Evolutionary conservation across 306 rosid species (phyloP).

Genomic region (Castanea crenata): DNA sequence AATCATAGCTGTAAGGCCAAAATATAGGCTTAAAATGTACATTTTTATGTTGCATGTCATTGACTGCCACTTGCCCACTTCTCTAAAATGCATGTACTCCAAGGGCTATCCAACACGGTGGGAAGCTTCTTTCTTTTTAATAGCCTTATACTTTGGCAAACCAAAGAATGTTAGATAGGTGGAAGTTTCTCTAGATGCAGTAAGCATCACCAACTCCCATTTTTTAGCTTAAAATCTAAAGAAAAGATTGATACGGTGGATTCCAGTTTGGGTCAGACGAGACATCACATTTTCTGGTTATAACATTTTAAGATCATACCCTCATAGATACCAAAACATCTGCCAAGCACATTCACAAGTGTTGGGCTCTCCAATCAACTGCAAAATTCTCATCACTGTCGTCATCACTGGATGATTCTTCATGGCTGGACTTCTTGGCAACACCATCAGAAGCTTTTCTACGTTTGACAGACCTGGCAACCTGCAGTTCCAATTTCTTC

Average conservation of each 20-base stretch:
- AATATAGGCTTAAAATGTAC: neutral
- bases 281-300: neutral
- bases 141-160: too few species aligned
- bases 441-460: constrained; percentile 37
- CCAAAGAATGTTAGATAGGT: neutral
- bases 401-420: constrained; percentile 69
- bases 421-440: constrained; percentile 36
- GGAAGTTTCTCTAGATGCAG: neutral
- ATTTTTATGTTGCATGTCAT: neutral
- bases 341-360: constrained; percentile 40
- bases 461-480: constrained; percentile 49
- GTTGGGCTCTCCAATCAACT: constrained; percentile 97
- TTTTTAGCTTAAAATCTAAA: neutral
- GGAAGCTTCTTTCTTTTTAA: neutral
- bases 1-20: neutral
- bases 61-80: too few species aligned
- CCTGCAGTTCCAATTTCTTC: constrained; percentile 65
- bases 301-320: neutral
- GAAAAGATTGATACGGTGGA: neutral
- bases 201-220: neutral
- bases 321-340: neutral
- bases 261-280: neutral
- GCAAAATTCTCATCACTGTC: constrained; percentile 72
- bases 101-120: neutral
- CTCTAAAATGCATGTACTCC: neutral